Evolutionary conservation across 257 asterid species (phyloP).

Genomic region (Przewalskia tangutica): DNA sequence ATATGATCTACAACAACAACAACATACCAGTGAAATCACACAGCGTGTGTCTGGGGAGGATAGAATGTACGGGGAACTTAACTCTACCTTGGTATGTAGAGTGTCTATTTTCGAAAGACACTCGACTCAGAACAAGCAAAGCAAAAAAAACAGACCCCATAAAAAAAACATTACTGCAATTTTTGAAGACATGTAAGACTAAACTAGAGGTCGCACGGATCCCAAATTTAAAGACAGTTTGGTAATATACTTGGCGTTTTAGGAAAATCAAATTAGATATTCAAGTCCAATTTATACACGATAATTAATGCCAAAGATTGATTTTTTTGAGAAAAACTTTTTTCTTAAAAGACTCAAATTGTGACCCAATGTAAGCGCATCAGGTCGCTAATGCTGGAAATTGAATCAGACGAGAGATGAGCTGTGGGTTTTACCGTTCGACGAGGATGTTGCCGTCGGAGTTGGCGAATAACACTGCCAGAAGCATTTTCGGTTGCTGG

Average conservation of each 20-base stretch:
- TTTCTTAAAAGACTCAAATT: not conserved
- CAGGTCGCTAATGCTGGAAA: not conserved
- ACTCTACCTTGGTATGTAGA: too few relatives aligned
- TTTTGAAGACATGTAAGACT: not conserved
- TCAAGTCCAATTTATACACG: not conserved
- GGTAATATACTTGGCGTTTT: not conserved
- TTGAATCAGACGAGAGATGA: not conserved
- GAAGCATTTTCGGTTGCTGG: slow-evolving; percentile 41
- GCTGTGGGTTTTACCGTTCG: slow-evolving; percentile 47
- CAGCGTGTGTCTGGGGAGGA: too few relatives aligned
- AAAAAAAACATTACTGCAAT: not conserved
- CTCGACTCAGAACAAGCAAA: too few relatives aligned
- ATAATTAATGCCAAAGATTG: not conserved
- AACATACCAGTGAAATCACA: too few relatives aligned
- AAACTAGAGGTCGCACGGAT: not conserved
- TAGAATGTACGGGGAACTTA: too few relatives aligned
- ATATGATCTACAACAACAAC: too few relatives aligned
- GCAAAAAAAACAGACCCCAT: too few relatives aligned
- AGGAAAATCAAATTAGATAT: not conserved
- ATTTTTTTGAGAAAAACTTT: not conserved
- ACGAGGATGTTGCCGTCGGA: slow-evolving; percentile 94
- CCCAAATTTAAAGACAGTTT: not conserved
- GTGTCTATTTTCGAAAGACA: too few relatives aligned
- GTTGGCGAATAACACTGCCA: slow-evolving; percentile 77
- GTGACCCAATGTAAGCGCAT: not conserved